Base-by-base conservation (phyloP, 2,329 filamentous ascomycete species). In the Leptoxyphium fumago region DNA sequence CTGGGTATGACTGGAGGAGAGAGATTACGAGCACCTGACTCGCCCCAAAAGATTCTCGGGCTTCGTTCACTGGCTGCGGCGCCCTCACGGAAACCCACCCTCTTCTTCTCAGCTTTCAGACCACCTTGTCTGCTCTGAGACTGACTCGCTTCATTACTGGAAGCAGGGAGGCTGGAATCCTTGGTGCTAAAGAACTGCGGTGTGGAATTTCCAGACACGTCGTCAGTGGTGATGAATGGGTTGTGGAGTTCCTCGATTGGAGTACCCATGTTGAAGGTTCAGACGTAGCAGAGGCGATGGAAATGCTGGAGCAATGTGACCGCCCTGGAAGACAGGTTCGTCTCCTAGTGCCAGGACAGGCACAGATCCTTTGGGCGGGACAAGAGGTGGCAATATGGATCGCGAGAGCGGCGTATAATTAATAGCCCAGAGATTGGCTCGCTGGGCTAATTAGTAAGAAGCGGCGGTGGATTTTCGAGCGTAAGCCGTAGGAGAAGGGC, bases 81-180 rank as follows among this genome's bases (percentile, higher is more conserved):
- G 13, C 5, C 38, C 11, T 28, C 38, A 11, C 14, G 14, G 38
- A 40, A 40, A 18, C 38, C 38, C 38, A 40, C 38, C 38, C 17
- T 40, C 21, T 40, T 40, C 38, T 40, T 40, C 38, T 40, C 38
- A 5, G 21, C 38, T 40, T 40, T 40, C 13, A 17, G 38, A 18
- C 38, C 38, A 18, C 14, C 38, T 40, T 40, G 38, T 36, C 32
- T 36, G 15, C 32, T 36, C 13, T 36, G 32, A 4, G 32, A 13
- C 15, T 36, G 32, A 36, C 32, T 36, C 5, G 32, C 15, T 36
- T 36, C 32, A 15, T 13, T 15, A 36, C 32, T 36, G 32, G 32
- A 36, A 4, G 32, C 4, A 36, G 15, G 4, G 11, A 13, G 3
- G 15, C 32, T 36, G 4, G 32, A 13, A 15, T 36, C 32, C 15